Conservation (phyloP, 495 filamentous ascomycete species). For the Terfezia boudieri region DNA sequence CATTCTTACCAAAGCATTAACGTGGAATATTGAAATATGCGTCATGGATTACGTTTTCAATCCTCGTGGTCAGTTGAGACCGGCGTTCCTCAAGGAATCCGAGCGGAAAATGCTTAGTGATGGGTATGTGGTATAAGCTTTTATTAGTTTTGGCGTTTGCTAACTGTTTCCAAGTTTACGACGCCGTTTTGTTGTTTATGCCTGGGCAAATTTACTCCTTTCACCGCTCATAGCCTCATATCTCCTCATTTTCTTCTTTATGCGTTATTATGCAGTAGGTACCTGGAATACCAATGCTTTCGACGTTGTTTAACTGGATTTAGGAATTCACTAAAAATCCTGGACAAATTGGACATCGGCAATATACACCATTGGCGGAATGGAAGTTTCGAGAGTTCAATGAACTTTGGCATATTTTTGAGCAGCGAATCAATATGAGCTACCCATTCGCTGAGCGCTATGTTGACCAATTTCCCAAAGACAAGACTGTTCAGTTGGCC, state of each 20-base stretch:
- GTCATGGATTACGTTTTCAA: slow-evolving; percentile 90
- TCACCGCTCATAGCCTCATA: slow-evolving; percentile 68
- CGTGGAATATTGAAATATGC: slow-evolving; percentile 74
- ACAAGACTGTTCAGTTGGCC: slow-evolving; percentile 64
- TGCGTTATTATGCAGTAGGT: slow-evolving; percentile 69
- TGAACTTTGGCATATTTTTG: slow-evolving; percentile 77
- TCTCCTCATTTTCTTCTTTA: slow-evolving; percentile 66
- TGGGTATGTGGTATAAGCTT: slow-evolving; percentile 16
- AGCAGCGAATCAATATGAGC: slow-evolving; percentile 77
- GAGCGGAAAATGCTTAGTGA: slow-evolving; percentile 59
- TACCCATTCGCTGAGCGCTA: slow-evolving; percentile 82
- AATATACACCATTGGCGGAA: slow-evolving; percentile 80
- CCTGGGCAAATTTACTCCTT: slow-evolving; percentile 63
- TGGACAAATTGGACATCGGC: slow-evolving; percentile 53
- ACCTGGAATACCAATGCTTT: not conserved
- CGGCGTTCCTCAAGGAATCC: slow-evolving; percentile 59
- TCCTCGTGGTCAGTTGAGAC: slow-evolving; percentile 58
- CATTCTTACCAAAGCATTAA: slow-evolving; percentile 34
- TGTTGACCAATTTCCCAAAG: slow-evolving; percentile 88
- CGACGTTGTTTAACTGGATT: not conserved
- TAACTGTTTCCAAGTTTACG: slow-evolving; percentile 29
- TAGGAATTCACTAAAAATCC: slow-evolving; percentile 87
- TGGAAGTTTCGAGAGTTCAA: slow-evolving; percentile 99
- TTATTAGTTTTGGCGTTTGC: not conserved
- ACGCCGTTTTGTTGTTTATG: slow-evolving; percentile 54